Base-by-base conservation (phyloP, 768 basidiomycete species). In the Porphyrellus cyaneotinctus region DNA sequence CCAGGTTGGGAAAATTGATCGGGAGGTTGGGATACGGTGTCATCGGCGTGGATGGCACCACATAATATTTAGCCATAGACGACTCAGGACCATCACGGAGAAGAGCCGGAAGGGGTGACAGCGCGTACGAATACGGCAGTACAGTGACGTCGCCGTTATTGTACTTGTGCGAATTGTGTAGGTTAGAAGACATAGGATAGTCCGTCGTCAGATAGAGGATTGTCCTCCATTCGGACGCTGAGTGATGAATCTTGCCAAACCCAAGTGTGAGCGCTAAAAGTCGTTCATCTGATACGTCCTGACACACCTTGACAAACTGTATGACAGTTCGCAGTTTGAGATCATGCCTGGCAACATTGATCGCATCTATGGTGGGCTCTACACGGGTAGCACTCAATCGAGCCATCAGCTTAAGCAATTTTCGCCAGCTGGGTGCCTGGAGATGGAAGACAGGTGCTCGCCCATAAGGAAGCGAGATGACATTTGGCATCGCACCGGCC, bases 161-260 rank as follows among this genome's bases (percentile, higher is more conserved):
- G 60, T 76, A 84, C 64, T 75, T 81, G 60, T 74, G 66, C 3
- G 75, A 72, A 35, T 72, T 72, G 6, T 70, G 74, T 13, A 74
- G 53, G 13, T 71, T 72, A 4, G 73, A 60, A 26, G 87, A 85
- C 2, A 81, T 64, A 1, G 83, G 81, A 60, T 83, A 74, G 61
- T 92, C 90, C 49, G 88, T 79, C 1, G 86, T 84, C 58, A 92
- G 81, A 77, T 88, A 91, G 15, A 91, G 66, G 20, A 91, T 72
- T 11, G 84, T 83, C 49, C 85, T 78, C 90, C 90, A 92, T 17
- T 83, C 80, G 6, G 70, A 61, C 0, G 83, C 76, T 18, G 74
- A 62, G 35, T 77, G 80, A 60, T 86, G 81, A 10, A 84, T 75
- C 87, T 90, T 56, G 43, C 26, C 28, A 36, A 60, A 30, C 26